These are phyloP conservation scores for Purpureocillium lavendulum DNA, from an alignment of 2,329 filamentous ascomycete genomes.

Conservation along the genomic window DNA sequence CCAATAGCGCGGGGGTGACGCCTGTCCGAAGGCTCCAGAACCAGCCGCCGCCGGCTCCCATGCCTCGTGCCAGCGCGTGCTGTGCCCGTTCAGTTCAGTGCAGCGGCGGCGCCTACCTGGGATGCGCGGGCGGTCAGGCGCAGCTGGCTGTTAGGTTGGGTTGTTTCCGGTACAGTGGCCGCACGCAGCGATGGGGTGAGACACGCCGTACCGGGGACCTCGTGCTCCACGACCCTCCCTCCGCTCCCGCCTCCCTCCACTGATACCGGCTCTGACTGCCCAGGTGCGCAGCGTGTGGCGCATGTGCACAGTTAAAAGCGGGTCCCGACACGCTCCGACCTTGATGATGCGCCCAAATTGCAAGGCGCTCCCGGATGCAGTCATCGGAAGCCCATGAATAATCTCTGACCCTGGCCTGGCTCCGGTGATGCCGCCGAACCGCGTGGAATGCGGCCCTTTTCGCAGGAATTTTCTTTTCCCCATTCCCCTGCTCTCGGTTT, in stretches of 20 bases:
- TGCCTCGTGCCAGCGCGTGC: too few species aligned
- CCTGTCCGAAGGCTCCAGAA: conserved; percentile 31
- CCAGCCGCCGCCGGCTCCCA: conserved; percentile 2
- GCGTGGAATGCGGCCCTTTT: neutral
- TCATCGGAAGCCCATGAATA: neutral
- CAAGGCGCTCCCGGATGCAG: conserved; percentile 5
- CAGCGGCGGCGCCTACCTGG: too few species aligned
- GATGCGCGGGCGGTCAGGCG: too few species aligned
- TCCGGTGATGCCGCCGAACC: neutral
- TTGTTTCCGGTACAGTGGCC: conserved; percentile 14
- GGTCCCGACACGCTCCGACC: conserved; percentile 7
- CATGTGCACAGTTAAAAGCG: conserved; percentile 1
- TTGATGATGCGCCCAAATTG: too few species aligned
- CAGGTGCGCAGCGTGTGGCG: neutral
- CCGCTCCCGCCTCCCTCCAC: too few species aligned
- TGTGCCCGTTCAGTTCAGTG: too few species aligned
- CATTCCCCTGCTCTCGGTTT: neutral
- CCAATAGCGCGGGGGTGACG: conserved; percentile 14
- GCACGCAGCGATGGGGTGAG: conserved; percentile 3
- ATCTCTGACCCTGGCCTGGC: neutral
- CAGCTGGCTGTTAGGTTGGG: too few species aligned
- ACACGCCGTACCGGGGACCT: conserved; percentile 12
- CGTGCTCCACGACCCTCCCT: neutral
- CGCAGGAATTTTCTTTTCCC: too few species aligned
- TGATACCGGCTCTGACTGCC: too few species aligned